A percentile compares a stretch with the other conserved stretches of the same genome.
These are phyloP conservation scores for Beauveria sp. DNA, from an alignment of 2,329 filamentous ascomycete genomes.

Conservation along the genomic window DNA sequence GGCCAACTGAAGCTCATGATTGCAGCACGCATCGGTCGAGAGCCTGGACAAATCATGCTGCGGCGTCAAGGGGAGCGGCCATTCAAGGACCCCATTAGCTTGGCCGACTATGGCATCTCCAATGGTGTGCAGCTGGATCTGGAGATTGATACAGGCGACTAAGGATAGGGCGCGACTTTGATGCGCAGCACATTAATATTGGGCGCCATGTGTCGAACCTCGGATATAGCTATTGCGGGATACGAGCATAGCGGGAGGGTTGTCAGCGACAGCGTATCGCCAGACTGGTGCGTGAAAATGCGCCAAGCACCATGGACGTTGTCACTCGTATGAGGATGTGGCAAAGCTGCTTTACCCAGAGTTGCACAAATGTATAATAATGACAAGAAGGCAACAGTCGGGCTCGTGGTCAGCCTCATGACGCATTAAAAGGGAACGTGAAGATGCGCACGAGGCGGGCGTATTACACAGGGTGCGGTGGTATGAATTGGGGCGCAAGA, in stretches of 20 bases:
- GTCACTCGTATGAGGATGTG: background rate
- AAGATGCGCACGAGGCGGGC: background rate
- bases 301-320: background rate
- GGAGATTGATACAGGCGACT: conserved; percentile 55
- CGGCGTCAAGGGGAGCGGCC: conserved; percentile 88
- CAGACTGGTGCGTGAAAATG: background rate
- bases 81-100: conserved; percentile 81
- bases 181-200: background rate
- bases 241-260: background rate
- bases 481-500: background rate
- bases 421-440: background rate
- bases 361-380: background rate
- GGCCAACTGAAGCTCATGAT: conserved; percentile 87
- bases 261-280: background rate
- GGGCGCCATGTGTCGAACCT: background rate
- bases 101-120: conserved; percentile 90
- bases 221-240: background rate
- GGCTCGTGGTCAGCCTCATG: background rate
- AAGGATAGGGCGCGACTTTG: conserved; percentile 6
- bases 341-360: background rate
- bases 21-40: conserved; percentile 77
- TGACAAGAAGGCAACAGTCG: background rate
- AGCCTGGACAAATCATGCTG: conserved; percentile 84
- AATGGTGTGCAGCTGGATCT: conserved; percentile 71
- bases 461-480: background rate